Evolutionary conservation across 2,329 filamentous ascomycete genomes (phyloP).

Genomic region (Simplicillium sp.): DNA sequence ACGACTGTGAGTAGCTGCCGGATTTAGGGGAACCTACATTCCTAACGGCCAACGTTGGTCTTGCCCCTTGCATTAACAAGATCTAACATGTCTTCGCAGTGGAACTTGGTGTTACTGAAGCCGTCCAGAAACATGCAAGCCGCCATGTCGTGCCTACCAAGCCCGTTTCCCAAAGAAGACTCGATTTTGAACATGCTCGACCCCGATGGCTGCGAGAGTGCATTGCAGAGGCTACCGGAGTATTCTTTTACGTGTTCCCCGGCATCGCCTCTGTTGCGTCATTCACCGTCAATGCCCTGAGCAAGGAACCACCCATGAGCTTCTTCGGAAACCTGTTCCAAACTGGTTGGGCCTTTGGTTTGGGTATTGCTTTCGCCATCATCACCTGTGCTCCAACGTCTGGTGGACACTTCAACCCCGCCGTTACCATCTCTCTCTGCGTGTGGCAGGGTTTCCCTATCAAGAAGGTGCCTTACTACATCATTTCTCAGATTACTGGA

Average conservation of each 20-base stretch:
- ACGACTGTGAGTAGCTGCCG: slow-evolving; percentile 8
- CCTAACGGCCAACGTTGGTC: not conserved
- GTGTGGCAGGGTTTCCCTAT: slow-evolving; percentile 50
- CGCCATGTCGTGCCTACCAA: slow-evolving; percentile 38
- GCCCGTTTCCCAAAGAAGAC: slow-evolving; percentile 41
- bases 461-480: slow-evolving; percentile 47
- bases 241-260: slow-evolving; percentile 46
- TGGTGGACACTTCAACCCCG: slow-evolving; percentile 47
- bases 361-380: slow-evolving; percentile 50
- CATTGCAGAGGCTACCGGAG: slow-evolving; percentile 45
- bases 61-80: not conserved
- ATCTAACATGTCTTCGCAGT: slow-evolving; percentile 11
- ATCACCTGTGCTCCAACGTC: slow-evolving; percentile 43
- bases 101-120: slow-evolving; percentile 45
- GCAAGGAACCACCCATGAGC: slow-evolving; percentile 14
- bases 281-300: slow-evolving; percentile 38
- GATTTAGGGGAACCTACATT: not conserved
- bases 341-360: slow-evolving; percentile 44
- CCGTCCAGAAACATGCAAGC: slow-evolving; percentile 36
- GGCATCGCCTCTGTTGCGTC: slow-evolving; percentile 43
- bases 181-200: slow-evolving; percentile 42
- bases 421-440: slow-evolving; percentile 33
- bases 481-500: slow-evolving; percentile 46
- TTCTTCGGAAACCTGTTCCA: slow-evolving; percentile 40
- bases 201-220: slow-evolving; percentile 45